A percentile compares a stretch with the other conserved stretches of the same genome.
phyloP scores from a whole-genome alignment of 169 alveolate genomes.

The Plasmodium blacklocki region DNA sequence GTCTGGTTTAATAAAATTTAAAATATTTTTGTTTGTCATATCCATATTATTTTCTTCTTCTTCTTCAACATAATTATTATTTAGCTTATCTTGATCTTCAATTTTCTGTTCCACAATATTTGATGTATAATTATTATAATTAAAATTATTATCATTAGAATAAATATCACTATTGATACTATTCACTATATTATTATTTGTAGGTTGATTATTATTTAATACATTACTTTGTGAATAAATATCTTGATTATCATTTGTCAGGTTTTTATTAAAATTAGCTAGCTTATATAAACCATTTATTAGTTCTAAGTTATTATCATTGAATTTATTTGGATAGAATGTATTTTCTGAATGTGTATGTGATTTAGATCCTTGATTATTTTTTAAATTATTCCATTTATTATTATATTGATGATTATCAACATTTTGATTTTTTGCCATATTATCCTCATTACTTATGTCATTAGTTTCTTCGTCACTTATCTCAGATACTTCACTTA shows the following conservation, averaged over 20 bases:
- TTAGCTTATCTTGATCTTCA: not conserved
- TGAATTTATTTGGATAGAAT: not conserved
- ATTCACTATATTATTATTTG: not conserved
- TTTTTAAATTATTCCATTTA: not conserved
- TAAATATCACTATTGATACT: not conserved
- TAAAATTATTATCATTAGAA: conserved; percentile 2
- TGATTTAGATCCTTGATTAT: not conserved
- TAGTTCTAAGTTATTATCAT: not conserved
- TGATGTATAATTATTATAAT: not conserved
- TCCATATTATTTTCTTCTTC: conserved; percentile 15
- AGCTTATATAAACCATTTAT: not conserved
- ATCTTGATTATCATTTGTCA: not conserved
- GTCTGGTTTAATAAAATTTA: conserved; percentile 21
- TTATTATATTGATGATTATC: not conserved
- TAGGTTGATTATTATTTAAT: not conserved
- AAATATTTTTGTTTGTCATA: not conserved
- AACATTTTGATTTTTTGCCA: not conserved
- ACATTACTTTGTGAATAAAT: not conserved
- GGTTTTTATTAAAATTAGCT: not conserved
- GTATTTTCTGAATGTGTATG: not conserved
- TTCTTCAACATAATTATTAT: not conserved
- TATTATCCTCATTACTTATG: not conserved
- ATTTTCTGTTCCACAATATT: not conserved
- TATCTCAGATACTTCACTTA: conserved; percentile 76
- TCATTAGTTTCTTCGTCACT: conserved; percentile 52